Percentiles rank a stretch among this genome's conserved stretches.
Conservation (phyloP, 352 stramenopile species). For the Ophiocytium majus region DNA sequence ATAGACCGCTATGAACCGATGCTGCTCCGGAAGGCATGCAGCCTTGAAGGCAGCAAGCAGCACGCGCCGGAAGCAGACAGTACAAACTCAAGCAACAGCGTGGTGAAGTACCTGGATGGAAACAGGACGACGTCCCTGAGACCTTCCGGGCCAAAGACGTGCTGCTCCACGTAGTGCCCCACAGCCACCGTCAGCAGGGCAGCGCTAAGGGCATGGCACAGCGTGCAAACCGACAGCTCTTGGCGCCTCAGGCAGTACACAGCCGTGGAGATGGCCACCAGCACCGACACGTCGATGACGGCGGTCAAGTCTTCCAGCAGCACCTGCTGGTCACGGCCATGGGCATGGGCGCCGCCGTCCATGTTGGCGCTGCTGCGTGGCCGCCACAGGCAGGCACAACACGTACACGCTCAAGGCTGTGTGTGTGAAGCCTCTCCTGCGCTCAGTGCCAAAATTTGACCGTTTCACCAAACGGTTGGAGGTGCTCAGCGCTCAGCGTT, state of each 20-base stretch:
- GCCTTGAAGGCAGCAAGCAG: background rate
- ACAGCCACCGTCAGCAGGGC: conserved; percentile 23
- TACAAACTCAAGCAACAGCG: background rate
- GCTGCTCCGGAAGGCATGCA: background rate
- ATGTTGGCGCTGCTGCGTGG: too few relatives aligned
- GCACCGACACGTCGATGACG: conserved; percentile 36
- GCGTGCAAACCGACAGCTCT: conserved; percentile 21
- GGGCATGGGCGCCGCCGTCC: too few relatives aligned
- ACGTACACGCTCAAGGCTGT: too few relatives aligned
- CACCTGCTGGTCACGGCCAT: conserved; percentile 30
- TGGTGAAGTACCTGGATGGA: background rate
- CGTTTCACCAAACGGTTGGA: too few relatives aligned
- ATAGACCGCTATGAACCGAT: background rate
- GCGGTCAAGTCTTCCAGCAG: conserved; percentile 41
- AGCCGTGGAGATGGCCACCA: conserved; percentile 29
- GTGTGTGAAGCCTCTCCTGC: too few relatives aligned
- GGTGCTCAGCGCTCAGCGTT: too few relatives aligned
- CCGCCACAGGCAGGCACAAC: too few relatives aligned
- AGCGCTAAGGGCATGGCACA: conserved; percentile 25
- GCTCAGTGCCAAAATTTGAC: too few relatives aligned
- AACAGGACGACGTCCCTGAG: conserved; percentile 29
- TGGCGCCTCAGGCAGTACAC: conserved; percentile 24
- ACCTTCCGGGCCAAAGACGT: conserved; percentile 24
- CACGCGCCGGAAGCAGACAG: background rate
- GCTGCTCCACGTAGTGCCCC: conserved; percentile 43